Conservation (phyloP, 345 rosid species). For the Raphanus sativus region DNA sequence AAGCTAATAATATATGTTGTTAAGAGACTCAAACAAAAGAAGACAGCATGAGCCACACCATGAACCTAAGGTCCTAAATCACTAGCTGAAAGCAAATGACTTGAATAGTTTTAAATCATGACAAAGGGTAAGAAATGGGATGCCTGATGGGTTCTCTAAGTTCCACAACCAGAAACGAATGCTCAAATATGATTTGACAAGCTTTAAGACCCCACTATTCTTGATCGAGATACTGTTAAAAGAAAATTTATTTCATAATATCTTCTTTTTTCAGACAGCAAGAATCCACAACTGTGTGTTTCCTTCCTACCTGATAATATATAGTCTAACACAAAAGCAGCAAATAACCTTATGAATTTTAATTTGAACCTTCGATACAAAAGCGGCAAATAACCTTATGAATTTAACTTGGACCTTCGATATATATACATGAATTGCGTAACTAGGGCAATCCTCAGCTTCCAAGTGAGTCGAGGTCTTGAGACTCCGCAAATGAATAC, state of each 20-base stretch:
- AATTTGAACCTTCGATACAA: background rate
- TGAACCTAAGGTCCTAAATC: background rate
- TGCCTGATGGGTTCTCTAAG: background rate
- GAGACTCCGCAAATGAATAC: constrained; percentile 91
- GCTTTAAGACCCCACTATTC: background rate
- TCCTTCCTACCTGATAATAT: background rate
- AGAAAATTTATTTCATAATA: too few species aligned
- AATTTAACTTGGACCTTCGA: background rate
- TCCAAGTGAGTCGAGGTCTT: constrained; percentile 15
- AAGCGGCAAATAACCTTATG: background rate
- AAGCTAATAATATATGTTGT: background rate
- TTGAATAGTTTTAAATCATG: background rate
- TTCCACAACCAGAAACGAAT: background rate
- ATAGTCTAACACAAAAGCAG: background rate
- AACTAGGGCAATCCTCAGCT: background rate
- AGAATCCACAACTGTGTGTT: background rate
- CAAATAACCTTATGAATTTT: background rate
- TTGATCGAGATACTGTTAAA: background rate
- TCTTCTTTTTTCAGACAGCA: background rate
- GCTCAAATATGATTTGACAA: background rate
- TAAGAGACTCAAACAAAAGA: background rate
- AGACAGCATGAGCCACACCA: background rate
- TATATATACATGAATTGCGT: background rate
- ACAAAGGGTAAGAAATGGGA: background rate
- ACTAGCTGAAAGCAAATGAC: background rate